Evolutionary conservation across 2,329 filamentous ascomycete species (phyloP).

Genomic region (Hymenoscyphus infarciens): DNA sequence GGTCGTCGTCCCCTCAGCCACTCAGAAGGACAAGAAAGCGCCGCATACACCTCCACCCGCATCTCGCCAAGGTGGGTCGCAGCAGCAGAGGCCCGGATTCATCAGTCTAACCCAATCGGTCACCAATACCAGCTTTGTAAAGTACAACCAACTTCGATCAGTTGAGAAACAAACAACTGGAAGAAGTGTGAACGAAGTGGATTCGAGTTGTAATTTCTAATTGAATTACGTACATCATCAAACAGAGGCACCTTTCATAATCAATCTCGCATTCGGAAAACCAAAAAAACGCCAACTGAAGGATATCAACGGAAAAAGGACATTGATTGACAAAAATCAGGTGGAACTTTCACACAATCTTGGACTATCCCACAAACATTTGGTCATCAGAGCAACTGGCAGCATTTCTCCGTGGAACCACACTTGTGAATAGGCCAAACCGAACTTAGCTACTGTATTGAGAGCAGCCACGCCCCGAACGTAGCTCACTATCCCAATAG

Average conservation of each 20-base stretch:
- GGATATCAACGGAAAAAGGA: neutral
- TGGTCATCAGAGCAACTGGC: neutral
- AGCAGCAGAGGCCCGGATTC: neutral
- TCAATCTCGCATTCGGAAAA: neutral
- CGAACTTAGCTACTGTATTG: neutral
- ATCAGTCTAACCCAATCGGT: slow-evolving; percentile 2
- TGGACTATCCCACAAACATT: neutral
- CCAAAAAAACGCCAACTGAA: neutral
- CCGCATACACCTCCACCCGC: neutral
- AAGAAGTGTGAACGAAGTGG: neutral
- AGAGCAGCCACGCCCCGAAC: neutral
- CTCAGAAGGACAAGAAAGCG: neutral
- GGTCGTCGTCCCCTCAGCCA: neutral
- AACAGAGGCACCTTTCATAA: neutral
- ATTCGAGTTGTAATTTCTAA: too few species aligned
- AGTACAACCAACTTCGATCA: neutral
- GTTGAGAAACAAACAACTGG: neutral
- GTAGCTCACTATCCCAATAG: neutral
- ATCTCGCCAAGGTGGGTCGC: slow-evolving; percentile 1
- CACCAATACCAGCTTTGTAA: neutral
- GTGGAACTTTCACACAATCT: neutral
- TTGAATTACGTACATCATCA: too few species aligned
- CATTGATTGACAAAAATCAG: neutral
- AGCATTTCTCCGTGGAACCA: neutral
- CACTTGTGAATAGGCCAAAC: neutral